Base-by-base conservation (phyloP, 1,139 yeast species). In the Saccharomyces hybrid region DNA sequence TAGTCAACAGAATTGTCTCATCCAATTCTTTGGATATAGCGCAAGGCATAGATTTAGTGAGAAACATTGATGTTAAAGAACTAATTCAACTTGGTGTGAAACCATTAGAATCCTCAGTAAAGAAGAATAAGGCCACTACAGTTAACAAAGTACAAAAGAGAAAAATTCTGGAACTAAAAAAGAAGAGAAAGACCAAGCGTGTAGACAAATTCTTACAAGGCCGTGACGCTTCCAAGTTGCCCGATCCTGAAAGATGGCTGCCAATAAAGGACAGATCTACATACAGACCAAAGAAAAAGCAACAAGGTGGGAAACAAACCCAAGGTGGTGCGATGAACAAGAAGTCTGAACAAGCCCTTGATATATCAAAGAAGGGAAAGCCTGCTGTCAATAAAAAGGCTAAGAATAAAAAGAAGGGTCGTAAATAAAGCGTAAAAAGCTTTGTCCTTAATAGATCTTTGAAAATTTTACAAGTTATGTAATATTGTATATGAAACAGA, bases 211-310 rank as follows among this genome's bases (percentile, higher is more conserved):
- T 75, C 46, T 77, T 83, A 41, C 73, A 75, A 56, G 64, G 66
- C 49, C 76, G 66, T 52, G 82, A 78, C 54, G 64, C 49, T 7
- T 59, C 66, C 5, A 71, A 68, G 53, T 61, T 65, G 20, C 75
- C 80, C 1, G 86, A 84, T 62, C 79, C 79, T 8, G 97, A 91
- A 70, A 83, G 97, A 73, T 91, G 98, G 98, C 73, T 90, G 53
- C 96, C 97, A 31, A 67, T 87, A 78, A 85, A 83, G 65, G 93
- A 90, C 68, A 81, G 98, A 70, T 81, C 90, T 5, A 83, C 84
- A 62, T 90, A 87, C 73, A 88, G 82, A 70, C 89, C 95, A 20
- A 84, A 86, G 64, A 75, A 75, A 67, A 84, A 82, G 68, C 79
- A 81, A 57, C 70, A 65, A 49, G 52, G 60, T 20, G 77, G 74